Evolutionary conservation across 2,329 filamentous ascomycete species (phyloP).

Genomic region (Trichoderma atroviride): DNA sequence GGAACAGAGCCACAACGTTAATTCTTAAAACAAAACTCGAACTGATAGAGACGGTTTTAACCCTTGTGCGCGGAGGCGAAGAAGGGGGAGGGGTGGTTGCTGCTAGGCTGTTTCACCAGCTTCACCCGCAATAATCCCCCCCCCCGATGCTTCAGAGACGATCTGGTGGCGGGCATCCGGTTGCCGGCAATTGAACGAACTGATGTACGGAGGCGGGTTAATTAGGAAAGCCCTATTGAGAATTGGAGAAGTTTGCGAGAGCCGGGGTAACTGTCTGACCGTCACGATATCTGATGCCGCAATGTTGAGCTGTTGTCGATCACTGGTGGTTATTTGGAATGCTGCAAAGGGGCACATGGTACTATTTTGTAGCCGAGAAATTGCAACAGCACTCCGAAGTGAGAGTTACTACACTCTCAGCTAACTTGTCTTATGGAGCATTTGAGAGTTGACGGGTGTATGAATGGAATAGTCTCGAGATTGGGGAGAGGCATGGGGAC

Average conservation of each 20-base stretch:
- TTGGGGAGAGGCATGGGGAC: background rate
- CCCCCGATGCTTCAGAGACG: constrained; percentile 1
- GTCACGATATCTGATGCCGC: background rate
- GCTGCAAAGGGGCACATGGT: background rate
- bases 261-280: constrained; percentile 18
- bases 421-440: background rate
- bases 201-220: background rate
- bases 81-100: background rate
- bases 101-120: constrained; percentile 6
- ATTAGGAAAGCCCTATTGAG: background rate
- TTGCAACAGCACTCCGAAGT: background rate
- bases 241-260: background rate
- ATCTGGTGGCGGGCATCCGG: constrained; percentile 5
- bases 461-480: background rate
- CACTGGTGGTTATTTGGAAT: background rate
- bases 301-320: background rate
- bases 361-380: background rate
- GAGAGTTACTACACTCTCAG: background rate
- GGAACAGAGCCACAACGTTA: constrained; percentile 2
- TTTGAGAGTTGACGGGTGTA: background rate
- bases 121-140: constrained; percentile 7
- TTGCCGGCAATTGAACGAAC: background rate
- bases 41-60: background rate
- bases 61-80: background rate
- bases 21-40: constrained; percentile 5